phyloP scores from a whole-genome alignment of 192 early-diverging fungal genomes.

The Diversispora epigaea region DNA sequence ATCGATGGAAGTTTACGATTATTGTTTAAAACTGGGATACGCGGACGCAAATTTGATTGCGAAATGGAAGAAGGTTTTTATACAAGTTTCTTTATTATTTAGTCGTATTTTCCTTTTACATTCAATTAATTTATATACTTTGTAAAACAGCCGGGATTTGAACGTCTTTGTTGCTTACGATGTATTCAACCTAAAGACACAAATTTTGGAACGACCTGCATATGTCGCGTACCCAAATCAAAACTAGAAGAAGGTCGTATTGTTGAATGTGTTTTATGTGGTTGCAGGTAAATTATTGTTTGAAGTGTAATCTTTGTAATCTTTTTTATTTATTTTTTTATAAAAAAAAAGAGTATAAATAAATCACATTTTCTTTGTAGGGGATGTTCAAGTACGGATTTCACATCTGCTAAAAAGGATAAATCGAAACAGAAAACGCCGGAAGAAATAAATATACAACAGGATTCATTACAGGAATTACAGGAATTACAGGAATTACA shows the following conservation, averaged over 20 bases:
- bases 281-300: slow-evolving; percentile 54
- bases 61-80: slow-evolving; percentile 92
- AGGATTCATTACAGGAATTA: neutral
- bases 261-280: slow-evolving; percentile 94
- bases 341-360: neutral
- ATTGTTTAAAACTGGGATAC: slow-evolving; percentile 85
- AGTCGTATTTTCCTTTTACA: neutral
- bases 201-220: slow-evolving; percentile 95
- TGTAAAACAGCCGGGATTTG: slow-evolving; percentile 76
- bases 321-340: neutral
- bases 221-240: slow-evolving; percentile 92
- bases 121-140: neutral
- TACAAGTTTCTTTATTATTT: neutral
- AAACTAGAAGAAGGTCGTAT: slow-evolving; percentile 88
- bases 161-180: slow-evolving; percentile 94
- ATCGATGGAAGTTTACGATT: slow-evolving; percentile 89
- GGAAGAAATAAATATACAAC: neutral
- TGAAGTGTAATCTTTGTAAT: neutral
- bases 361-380: neutral
- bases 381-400: slow-evolving; percentile 33
- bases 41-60: slow-evolving; percentile 94
- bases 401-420: slow-evolving; percentile 24
- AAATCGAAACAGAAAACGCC: slow-evolving; percentile 8
- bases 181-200: slow-evolving; percentile 98
- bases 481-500: neutral